Evolutionary conservation across 2,329 filamentous ascomycete species (phyloP), one percentile per base, ranked within the genome.

Genomic region (Peltaster fructicola): DNA sequence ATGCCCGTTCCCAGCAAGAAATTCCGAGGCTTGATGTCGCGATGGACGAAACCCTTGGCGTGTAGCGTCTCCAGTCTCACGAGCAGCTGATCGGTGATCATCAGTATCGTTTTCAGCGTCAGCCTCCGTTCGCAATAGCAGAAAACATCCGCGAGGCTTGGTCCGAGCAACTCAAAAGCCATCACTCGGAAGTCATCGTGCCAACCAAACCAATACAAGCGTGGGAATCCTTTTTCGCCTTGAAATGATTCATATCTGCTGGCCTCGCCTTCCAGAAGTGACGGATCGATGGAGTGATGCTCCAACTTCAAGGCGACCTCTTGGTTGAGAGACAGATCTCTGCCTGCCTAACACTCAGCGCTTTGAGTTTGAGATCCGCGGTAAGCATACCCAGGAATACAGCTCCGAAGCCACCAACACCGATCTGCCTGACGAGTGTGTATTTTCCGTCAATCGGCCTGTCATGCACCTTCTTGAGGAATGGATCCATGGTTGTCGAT

Each of bases 81-180:
- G 11, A 29, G 22, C 11, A 25, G 14, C 17, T 29, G 26, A 25
- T 29, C 32, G 13, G 16, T 17, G 14, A 34, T 16, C 24, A 32
- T 28, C 7, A 34, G 15, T 6, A 22, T 23, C 5, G 32, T 34
- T 23, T 32, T 32, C 3, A 32, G 22, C 14, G 30, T 23, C 10
- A 34, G 30, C 3, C 11, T 7, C 14, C 17, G 13, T 13, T 20
- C 25, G 22, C 31, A 38, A 26, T 32, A 39, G 19, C 22, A 28
- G 17, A 37, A 34, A 4, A 40, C 21, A 25, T 38, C 26, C 23
- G 38, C 36, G 12, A 40, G 32, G 17, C 30, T 38, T 19, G 29
- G 37, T 19, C 34, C 34, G 17, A 40, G 32, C 15, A 40, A 27
- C 18, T 40, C 31, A 23, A 40, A 37, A 17, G 23, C 34, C 32